Conservation (phyloP, 352 stramenopile genomes). For the Phytophthora idaei region DNA sequence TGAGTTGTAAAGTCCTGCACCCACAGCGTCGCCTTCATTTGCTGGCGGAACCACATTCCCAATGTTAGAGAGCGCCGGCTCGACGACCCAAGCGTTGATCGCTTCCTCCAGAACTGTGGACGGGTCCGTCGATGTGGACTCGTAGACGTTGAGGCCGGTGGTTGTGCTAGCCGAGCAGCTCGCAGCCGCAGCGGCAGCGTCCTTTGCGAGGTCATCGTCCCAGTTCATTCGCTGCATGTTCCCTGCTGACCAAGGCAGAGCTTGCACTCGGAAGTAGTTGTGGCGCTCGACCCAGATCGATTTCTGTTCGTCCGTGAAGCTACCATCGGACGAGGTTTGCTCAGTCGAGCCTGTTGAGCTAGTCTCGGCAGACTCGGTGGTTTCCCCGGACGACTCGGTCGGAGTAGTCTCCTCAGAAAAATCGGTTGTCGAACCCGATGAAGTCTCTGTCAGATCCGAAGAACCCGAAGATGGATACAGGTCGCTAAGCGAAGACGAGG, state of each 20-base stretch:
- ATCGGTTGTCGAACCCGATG: conserved; percentile 4
- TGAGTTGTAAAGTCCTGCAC: conserved; percentile 68
- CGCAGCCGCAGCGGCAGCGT: conserved; percentile 42
- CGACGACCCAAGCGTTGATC: conserved; percentile 59
- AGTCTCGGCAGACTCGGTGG: conserved; percentile 4
- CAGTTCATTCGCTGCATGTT: conserved; percentile 76
- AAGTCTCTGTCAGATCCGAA: conserved; percentile 7
- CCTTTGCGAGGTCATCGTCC: conserved; percentile 57
- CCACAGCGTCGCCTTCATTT: conserved; percentile 49
- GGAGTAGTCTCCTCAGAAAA: background rate
- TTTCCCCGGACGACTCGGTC: conserved; percentile 16
- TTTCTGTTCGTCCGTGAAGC: conserved; percentile 46
- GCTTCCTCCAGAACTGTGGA: conserved; percentile 56
- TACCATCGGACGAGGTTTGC: conserved; percentile 26
- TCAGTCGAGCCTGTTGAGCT: conserved; percentile 9
- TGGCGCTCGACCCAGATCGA: conserved; percentile 75
- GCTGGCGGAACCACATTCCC: conserved; percentile 24
- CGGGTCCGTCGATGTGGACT: conserved; percentile 36
- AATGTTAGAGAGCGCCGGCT: conserved; percentile 43
- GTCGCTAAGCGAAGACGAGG: conserved; percentile 8
- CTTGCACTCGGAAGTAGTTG: conserved; percentile 76
- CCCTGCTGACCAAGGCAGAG: conserved; percentile 57
- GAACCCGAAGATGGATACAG: conserved; percentile 1
- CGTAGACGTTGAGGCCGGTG: conserved; percentile 55
- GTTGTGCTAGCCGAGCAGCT: conserved; percentile 44